Conservation (phyloP, 2,329 filamentous ascomycete species). For the Curvularia sp. region DNA sequence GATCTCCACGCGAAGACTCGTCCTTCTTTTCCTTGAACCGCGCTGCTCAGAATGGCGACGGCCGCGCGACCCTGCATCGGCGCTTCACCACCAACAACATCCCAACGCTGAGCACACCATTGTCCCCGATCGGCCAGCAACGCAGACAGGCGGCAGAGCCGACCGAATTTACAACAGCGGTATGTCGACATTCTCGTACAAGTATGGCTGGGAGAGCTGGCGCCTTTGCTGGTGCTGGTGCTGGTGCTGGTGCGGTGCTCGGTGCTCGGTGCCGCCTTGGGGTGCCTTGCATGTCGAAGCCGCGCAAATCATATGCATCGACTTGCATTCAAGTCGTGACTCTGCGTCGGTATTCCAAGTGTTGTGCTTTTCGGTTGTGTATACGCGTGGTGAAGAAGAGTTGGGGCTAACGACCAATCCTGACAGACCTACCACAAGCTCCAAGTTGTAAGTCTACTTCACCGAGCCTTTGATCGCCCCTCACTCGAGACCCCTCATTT, state of each 20-base stretch:
- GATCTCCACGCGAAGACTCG: slow-evolving; percentile 76
- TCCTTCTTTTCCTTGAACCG: slow-evolving; percentile 76
- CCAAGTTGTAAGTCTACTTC: slow-evolving; percentile 71
- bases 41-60: slow-evolving; percentile 65
- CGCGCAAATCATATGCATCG: slow-evolving; percentile 4
- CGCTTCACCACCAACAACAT: slow-evolving; percentile 91
- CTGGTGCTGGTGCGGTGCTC: background rate
- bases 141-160: slow-evolving; percentile 62
- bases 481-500: slow-evolving; percentile 16
- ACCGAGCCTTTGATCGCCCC: slow-evolving; percentile 27
- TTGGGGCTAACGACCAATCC: slow-evolving; percentile 37
- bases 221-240: slow-evolving; percentile 1
- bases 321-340: background rate
- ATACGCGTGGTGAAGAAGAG: slow-evolving; percentile 31
- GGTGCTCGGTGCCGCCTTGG: background rate
- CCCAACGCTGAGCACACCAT: slow-evolving; percentile 76
- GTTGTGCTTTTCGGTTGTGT: slow-evolving; percentile 8
- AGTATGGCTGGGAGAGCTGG: slow-evolving; percentile 7
- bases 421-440: slow-evolving; percentile 72
- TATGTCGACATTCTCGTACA: slow-evolving; percentile 47
- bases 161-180: slow-evolving; percentile 61
- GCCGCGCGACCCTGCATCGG: slow-evolving; percentile 79
- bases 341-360: background rate
- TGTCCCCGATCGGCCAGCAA: slow-evolving; percentile 66
- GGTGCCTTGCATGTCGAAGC: slow-evolving; percentile 5